phyloP scores from a whole-genome alignment of 352 stramenopile genomes.

The Aphanomyces stellatus region DNA sequence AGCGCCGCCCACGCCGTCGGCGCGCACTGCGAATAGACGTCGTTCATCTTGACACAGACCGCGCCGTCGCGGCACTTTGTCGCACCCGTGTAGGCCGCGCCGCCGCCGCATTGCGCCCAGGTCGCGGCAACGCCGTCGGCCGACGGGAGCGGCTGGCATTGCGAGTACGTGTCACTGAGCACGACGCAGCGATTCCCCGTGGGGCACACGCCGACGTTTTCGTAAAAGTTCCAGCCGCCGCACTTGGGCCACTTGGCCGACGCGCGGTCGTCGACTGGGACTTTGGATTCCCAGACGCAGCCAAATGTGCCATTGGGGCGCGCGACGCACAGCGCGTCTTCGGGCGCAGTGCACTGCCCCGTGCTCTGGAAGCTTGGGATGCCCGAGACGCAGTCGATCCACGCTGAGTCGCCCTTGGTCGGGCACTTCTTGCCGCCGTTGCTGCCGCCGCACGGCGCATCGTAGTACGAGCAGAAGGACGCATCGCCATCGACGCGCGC shows the following conservation, averaged over 20 bases:
- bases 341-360: too few relatives aligned
- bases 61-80: background rate
- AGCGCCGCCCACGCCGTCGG: too few relatives aligned
- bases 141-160: background rate
- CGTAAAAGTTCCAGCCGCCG: background rate
- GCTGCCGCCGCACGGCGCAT: too few relatives aligned
- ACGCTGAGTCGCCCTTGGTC: too few relatives aligned
- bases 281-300: too few relatives aligned
- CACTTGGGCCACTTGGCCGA: background rate
- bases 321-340: too few relatives aligned
- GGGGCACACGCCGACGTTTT: background rate
- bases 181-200: background rate
- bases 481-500: too few relatives aligned
- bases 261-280: background rate
- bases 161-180: conserved; percentile 4
- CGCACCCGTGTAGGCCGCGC: background rate
- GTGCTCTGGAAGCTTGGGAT: too few relatives aligned
- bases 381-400: too few relatives aligned
- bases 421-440: too few relatives aligned
- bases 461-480: too few relatives aligned
- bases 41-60: background rate
- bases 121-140: background rate
- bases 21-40: conserved; percentile 16
- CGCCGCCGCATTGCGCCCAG: conserved; percentile 11
- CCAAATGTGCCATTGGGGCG: too few relatives aligned